phyloP scores from a whole-genome alignment of 108 stramenopile species.

The Cyclotella cryptica region DNA sequence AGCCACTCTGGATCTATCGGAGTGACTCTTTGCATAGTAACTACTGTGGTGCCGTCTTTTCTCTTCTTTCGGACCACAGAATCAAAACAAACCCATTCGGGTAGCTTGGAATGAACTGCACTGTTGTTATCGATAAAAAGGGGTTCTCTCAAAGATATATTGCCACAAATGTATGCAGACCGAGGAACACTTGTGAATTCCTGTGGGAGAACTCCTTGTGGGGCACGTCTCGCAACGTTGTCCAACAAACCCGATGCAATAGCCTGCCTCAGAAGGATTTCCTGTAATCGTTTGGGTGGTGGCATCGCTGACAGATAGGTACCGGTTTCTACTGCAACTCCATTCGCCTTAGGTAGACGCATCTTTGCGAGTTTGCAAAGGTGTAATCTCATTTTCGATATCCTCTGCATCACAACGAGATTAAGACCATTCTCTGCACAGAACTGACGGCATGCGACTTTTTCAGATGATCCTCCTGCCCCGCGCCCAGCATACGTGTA shows the following conservation, averaged over 20 bases:
- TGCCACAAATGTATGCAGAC: slow-evolving; percentile 80
- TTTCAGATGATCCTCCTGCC: slow-evolving; percentile 80
- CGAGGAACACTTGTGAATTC: slow-evolving; percentile 71
- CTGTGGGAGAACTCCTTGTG: slow-evolving; percentile 63
- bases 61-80: slow-evolving; percentile 65
- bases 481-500: slow-evolving; percentile 85
- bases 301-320: slow-evolving; percentile 69
- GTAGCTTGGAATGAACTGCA: slow-evolving; percentile 70
- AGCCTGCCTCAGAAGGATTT: slow-evolving; percentile 67
- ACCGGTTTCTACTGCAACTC: slow-evolving; percentile 77
- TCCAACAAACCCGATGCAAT: slow-evolving; percentile 83
- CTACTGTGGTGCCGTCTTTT: slow-evolving; percentile 74
- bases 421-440: slow-evolving; percentile 89
- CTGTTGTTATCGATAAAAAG: slow-evolving; percentile 81
- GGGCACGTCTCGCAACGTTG: slow-evolving; percentile 81
- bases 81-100: slow-evolving; percentile 87
- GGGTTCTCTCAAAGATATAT: slow-evolving; percentile 65
- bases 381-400: slow-evolving; percentile 85
- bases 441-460: slow-evolving; percentile 68
- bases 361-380: slow-evolving; percentile 77
- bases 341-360: slow-evolving; percentile 67
- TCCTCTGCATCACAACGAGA: slow-evolving; percentile 75
- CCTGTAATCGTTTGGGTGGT: slow-evolving; percentile 82
- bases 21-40: slow-evolving; percentile 83
- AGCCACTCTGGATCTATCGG: slow-evolving; percentile 84